Percentiles rank a stretch among this genome's conserved stretches.
Conservation (phyloP, 345 rosid genomes). For the Murraya koenigii region DNA sequence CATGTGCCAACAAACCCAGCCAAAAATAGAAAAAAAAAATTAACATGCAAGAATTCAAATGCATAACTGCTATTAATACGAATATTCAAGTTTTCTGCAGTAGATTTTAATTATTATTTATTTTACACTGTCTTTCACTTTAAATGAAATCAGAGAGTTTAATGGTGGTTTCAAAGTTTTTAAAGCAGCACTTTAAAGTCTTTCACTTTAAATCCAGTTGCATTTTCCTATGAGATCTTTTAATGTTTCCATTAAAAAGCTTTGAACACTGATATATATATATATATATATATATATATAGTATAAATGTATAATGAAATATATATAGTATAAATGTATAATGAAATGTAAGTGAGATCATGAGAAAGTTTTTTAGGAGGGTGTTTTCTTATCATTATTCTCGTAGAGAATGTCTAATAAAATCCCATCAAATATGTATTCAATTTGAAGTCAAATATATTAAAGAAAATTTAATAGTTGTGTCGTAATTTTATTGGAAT, state of each 20-base stretch:
- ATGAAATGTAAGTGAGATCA: too few relatives aligned
- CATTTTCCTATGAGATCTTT: slow-evolving; percentile 20
- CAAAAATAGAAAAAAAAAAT: slow-evolving; percentile 3
- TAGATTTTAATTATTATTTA: not conserved
- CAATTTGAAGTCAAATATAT: too few relatives aligned
- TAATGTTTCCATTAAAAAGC: slow-evolving; percentile 22
- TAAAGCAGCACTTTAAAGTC: too few relatives aligned
- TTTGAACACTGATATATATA: not conserved
- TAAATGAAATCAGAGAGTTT: slow-evolving; percentile 21
- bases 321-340: too few relatives aligned
- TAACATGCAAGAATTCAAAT: slow-evolving; percentile 12
- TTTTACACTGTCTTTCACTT: not conserved
- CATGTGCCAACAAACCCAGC: slow-evolving; percentile 31
- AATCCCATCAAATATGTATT: too few relatives aligned
- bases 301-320: too few relatives aligned
- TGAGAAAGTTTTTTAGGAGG: too few relatives aligned
- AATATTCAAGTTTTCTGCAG: slow-evolving; percentile 21
- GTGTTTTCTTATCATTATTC: too few relatives aligned
- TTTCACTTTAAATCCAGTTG: slow-evolving; percentile 10
- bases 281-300: too few relatives aligned
- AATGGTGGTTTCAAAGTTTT: slow-evolving; percentile 13
- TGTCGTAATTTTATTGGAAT: too few relatives aligned
- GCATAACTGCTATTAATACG: slow-evolving; percentile 10
- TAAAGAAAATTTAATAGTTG: too few relatives aligned
- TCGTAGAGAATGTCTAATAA: too few relatives aligned